phyloP scores from a whole-genome alignment of 306 rosid species.

The Adenanthera pavonina region DNA sequence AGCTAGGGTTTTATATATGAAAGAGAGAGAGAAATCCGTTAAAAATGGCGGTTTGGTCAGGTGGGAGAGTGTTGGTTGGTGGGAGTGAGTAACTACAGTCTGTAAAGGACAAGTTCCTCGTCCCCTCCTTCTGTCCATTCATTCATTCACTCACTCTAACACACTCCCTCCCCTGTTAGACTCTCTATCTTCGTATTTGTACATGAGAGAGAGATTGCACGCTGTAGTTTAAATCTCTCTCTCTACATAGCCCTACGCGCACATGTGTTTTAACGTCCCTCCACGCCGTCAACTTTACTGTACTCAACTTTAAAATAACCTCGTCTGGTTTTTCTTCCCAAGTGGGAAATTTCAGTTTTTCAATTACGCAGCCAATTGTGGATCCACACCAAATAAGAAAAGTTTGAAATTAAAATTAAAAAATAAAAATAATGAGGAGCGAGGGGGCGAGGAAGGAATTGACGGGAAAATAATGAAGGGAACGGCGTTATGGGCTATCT shows the following conservation, averaged over 20 bases:
- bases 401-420: background rate
- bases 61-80: slow-evolving; percentile 79
- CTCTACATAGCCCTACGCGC: slow-evolving; percentile 34
- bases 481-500: slow-evolving; percentile 34
- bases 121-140: slow-evolving; percentile 28
- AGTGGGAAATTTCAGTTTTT: background rate
- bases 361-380: background rate
- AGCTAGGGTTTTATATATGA: slow-evolving; percentile 42
- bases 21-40: slow-evolving; percentile 48
- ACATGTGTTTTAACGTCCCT: slow-evolving; percentile 44
- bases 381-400: background rate
- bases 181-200: background rate
- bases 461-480: slow-evolving; percentile 14
- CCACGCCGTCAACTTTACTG: slow-evolving; percentile 33
- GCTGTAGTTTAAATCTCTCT: background rate
- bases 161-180: background rate
- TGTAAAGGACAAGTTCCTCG: slow-evolving; percentile 56
- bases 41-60: slow-evolving; percentile 74
- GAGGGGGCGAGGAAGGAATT: background rate
- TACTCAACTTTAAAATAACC: background rate
- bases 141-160: background rate
- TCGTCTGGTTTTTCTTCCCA: background rate
- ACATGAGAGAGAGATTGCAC: background rate
- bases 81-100: slow-evolving; percentile 69
- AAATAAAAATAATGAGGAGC: background rate